Conservation (phyloP, 2,329 filamentous ascomycete genomes). For the Aspergillus brasiliensis region DNA sequence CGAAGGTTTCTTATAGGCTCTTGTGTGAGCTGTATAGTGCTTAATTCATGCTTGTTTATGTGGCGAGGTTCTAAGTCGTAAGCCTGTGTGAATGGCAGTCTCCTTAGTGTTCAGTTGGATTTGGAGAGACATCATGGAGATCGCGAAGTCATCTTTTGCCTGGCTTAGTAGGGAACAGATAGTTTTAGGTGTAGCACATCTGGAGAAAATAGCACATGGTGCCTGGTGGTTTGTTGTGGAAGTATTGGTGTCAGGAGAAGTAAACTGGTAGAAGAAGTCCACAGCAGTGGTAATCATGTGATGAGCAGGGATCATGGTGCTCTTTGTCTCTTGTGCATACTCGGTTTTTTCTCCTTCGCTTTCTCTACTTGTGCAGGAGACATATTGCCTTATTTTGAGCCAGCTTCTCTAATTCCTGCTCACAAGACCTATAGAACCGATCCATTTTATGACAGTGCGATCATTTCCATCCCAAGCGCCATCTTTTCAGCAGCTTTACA, state of each 20-base stretch:
- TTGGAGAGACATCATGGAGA: not conserved
- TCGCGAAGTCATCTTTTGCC: not conserved
- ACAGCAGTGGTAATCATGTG: not conserved
- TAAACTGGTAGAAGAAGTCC: not conserved
- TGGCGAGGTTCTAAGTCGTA: no score
- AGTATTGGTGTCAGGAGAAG: not conserved
- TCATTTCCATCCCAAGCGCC: no score
- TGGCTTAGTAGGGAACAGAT: not conserved
- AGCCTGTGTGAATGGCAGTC: no score
- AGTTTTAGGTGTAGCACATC: not conserved
- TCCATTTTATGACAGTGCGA: no score
- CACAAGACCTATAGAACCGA: no score
- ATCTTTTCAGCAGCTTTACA: no score
- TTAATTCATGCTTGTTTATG: not conserved
- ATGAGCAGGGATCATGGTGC: not conserved
- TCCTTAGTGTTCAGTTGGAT: not conserved
- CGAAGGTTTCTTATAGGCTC: not conserved
- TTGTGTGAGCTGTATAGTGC: not conserved
- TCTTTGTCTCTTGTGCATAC: no score
- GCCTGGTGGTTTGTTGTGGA: not conserved
- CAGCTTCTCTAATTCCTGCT: no score
- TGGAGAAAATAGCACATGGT: no score
- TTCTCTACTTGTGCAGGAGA: no score
- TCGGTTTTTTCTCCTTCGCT: no score
- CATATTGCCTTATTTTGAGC: no score